These are phyloP conservation scores for Nemania bipapillata DNA, from an alignment of 2,329 filamentous ascomycete genomes.

Conservation along the genomic window DNA sequence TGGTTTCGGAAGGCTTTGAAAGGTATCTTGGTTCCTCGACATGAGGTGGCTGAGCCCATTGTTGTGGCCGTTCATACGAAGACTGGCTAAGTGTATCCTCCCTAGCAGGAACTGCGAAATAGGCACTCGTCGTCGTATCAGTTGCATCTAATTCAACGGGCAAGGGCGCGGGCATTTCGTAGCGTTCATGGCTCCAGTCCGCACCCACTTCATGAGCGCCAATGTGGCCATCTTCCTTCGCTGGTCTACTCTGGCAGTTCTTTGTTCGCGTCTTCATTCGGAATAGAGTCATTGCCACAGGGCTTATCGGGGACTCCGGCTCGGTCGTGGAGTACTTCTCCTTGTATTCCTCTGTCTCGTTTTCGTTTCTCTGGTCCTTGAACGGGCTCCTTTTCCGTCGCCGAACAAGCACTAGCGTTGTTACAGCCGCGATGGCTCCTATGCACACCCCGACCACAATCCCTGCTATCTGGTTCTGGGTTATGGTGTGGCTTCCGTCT, in stretches of 20 bases:
- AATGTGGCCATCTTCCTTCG: conserved; percentile 30
- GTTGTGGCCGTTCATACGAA: conserved; percentile 63
- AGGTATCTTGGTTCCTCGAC: conserved; percentile 63
- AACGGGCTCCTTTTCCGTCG: conserved; percentile 48
- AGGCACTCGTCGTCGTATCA: conserved; percentile 53
- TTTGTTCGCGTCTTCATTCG: conserved; percentile 59
- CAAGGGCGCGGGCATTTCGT: conserved; percentile 61
- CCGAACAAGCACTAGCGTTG: conserved; percentile 51
- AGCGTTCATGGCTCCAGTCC: conserved; percentile 61
- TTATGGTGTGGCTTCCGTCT: conserved; percentile 50
- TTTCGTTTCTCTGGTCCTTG: conserved; percentile 42
- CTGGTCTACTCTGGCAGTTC: conserved; percentile 45
- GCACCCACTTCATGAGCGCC: conserved; percentile 57
- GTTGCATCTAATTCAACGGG: conserved; percentile 63
- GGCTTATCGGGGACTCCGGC: conserved; percentile 52
- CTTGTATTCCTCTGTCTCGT: conserved; percentile 52
- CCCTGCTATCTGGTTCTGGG: conserved; percentile 58
- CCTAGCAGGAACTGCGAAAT: conserved; percentile 56
- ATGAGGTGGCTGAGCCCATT: conserved; percentile 64
- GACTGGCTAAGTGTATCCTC: conserved; percentile 56
- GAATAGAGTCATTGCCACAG: conserved; percentile 45
- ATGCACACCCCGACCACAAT: conserved; percentile 58
- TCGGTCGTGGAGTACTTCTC: conserved; percentile 53
- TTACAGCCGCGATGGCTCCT: conserved; percentile 49
- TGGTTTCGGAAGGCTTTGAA: conserved; percentile 42